These are phyloP conservation scores for Ogataea kodamae DNA, from an alignment of 805 yeast species.

Conservation along the genomic window DNA sequence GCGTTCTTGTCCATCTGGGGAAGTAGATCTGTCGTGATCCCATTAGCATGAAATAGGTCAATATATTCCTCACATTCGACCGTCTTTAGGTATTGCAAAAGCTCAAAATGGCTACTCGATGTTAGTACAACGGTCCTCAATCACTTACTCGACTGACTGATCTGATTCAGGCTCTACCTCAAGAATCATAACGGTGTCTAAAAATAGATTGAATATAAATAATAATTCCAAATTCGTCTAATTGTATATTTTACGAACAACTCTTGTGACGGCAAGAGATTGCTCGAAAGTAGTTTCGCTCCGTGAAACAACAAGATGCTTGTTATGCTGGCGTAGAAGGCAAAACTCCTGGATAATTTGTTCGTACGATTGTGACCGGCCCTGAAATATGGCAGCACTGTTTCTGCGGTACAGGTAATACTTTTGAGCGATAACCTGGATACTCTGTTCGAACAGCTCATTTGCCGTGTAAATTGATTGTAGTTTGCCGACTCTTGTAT, in stretches of 20 bases:
- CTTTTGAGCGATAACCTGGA: conserved; percentile 3
- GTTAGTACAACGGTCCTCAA: no score
- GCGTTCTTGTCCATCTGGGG: conserved; percentile 60
- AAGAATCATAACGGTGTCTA: background rate
- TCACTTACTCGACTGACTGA: conserved; percentile 5
- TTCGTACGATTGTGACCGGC: conserved; percentile 1
- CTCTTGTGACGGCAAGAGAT: conserved; percentile 18
- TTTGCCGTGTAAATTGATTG: conserved; percentile 9
- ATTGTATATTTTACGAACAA: conserved; percentile 16
- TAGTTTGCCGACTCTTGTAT: conserved; percentile 9
- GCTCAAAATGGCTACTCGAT: conserved; percentile 16
- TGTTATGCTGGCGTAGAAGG: conserved; percentile 12
- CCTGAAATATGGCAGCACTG: conserved; percentile 1
- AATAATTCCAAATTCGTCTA: no score
- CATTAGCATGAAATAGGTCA: conserved; percentile 39
- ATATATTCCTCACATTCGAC: conserved; percentile 30
- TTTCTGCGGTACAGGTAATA: conserved; percentile 4
- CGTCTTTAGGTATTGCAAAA: conserved; percentile 21
- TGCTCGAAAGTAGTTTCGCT: conserved; percentile 10
- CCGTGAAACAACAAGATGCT: conserved; percentile 4
- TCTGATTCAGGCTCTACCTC: no score
- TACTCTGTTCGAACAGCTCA: conserved; percentile 3
- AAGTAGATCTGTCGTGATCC: conserved; percentile 53
- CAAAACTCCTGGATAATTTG: conserved; percentile 15
- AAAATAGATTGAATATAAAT: background rate